Percentiles rank a stretch among this genome's conserved stretches.
phyloP scores from a whole-genome alignment of 495 filamentous ascomycete species.

The Clavariopsis aquatica region DNA sequence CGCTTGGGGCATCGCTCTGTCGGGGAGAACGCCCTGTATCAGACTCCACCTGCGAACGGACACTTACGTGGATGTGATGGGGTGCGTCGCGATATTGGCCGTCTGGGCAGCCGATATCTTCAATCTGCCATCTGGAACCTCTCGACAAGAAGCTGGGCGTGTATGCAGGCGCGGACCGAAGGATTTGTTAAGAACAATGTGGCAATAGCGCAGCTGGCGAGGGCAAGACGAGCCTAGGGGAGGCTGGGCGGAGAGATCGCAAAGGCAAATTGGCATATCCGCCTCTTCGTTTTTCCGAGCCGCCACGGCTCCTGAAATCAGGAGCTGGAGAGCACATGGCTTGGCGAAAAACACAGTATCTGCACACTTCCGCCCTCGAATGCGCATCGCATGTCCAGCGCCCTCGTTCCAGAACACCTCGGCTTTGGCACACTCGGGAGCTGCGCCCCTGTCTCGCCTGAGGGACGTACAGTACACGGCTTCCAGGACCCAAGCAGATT shows the following conservation, averaged over 20 bases:
- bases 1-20: background rate
- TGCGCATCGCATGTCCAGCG: too few relatives aligned
- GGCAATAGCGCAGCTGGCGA: background rate
- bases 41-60: slow-evolving; percentile 13
- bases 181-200: background rate
- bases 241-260: background rate
- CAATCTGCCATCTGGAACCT: background rate
- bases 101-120: slow-evolving; percentile 9
- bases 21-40: background rate
- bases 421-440: too few relatives aligned
- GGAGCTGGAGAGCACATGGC: background rate
- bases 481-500: too few relatives aligned
- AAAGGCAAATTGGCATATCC: background rate
- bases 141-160: slow-evolving; percentile 18
- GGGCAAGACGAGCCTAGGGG: background rate
- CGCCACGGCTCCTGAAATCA: background rate
- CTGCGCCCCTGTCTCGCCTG: too few relatives aligned
- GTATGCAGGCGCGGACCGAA: slow-evolving; percentile 24
- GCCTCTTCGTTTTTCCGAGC: background rate
- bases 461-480: too few relatives aligned
- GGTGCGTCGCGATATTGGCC: slow-evolving; percentile 20
- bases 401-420: too few relatives aligned
- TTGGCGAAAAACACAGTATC: background rate
- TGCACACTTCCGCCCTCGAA: background rate
- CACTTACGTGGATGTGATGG: slow-evolving; percentile 7